Conservation (phyloP, 352 stramenopile genomes). For the Aphanomyces euteiches region DNA sequence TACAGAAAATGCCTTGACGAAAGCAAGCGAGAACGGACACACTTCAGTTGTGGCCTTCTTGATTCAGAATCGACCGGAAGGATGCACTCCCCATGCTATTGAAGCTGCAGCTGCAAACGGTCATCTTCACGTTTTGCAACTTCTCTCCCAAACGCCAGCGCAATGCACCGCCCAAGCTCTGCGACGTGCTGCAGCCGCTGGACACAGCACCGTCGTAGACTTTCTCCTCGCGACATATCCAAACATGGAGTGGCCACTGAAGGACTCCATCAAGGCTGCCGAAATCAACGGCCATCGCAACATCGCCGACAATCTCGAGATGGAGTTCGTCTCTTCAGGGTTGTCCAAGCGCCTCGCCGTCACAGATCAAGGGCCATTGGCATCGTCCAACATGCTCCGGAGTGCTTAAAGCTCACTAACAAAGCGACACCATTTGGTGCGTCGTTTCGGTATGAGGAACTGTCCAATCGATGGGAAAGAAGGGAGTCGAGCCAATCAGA, state of each 20-base stretch:
- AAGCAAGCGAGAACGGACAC: slow-evolving; percentile 27
- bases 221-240: background rate
- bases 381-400: background rate
- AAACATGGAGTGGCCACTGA: slow-evolving; percentile 1
- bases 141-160: background rate
- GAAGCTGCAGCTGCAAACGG: slow-evolving; percentile 36
- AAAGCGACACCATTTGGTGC: too few species aligned
- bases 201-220: background rate
- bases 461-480: slow-evolving; percentile 3
- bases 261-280: background rate
- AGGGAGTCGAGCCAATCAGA: slow-evolving; percentile 6
- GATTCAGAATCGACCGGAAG: slow-evolving; percentile 32
- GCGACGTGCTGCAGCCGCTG: background rate
- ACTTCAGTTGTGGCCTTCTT: slow-evolving; percentile 31
- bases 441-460: background rate
- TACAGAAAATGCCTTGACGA: slow-evolving; percentile 28
- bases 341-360: slow-evolving; percentile 6
- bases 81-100: slow-evolving; percentile 30
- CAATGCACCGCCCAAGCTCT: background rate
- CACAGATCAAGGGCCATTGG: background rate
- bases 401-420: background rate
- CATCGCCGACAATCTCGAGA: slow-evolving; percentile 1
- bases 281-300: background rate
- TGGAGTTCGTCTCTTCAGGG: slow-evolving; percentile 5
- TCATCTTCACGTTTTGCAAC: slow-evolving; percentile 34